Percentiles rank a stretch among this genome's conserved stretches.
These are phyloP conservation scores for Clohesyomyces aquaticus DNA, from an alignment of 495 filamentous ascomycete species.

Conservation along the genomic window DNA sequence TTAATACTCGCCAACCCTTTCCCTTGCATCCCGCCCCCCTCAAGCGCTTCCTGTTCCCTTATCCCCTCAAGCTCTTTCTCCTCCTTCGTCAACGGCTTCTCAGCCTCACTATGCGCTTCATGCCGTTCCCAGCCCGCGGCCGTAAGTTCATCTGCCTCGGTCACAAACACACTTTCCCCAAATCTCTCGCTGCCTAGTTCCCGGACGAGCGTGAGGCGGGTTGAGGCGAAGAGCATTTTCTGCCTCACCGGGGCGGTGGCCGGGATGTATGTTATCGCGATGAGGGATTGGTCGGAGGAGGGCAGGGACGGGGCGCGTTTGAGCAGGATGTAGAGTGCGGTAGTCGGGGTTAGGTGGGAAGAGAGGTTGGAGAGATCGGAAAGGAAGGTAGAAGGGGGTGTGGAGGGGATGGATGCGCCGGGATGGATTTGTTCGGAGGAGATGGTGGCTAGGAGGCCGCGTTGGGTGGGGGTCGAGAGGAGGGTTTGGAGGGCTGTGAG, in stretches of 20 bases:
- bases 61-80: constrained; percentile 79
- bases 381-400: constrained; percentile 63
- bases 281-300: constrained; percentile 57
- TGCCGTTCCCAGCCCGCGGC: constrained; percentile 75
- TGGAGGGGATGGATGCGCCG: constrained; percentile 59
- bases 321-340: constrained; percentile 83
- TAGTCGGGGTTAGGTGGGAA: constrained; percentile 69
- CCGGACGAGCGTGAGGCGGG: constrained; percentile 77
- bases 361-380: constrained; percentile 62
- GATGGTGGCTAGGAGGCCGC: constrained; percentile 84
- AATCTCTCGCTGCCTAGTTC: constrained; percentile 92
- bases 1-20: constrained; percentile 56
- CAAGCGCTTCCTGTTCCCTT: constrained; percentile 77
- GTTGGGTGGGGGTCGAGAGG: constrained; percentile 63
- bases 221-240: constrained; percentile 95
- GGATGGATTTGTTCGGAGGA: constrained; percentile 73
- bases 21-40: constrained; percentile 68
- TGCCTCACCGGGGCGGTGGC: constrained; percentile 86
- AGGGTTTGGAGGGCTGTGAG: constrained; percentile 78
- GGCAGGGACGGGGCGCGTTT: constrained; percentile 53
- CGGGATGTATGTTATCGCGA: constrained; percentile 88
- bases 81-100: constrained; percentile 84
- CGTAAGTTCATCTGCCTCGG: constrained; percentile 71
- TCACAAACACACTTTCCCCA: constrained; percentile 73
- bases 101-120: constrained; percentile 63